Percentiles rank a stretch among this genome's conserved stretches.
These are phyloP conservation scores for Fraxinus dipetala DNA, from an alignment of 305 asterid species.

Conservation along the genomic window DNA sequence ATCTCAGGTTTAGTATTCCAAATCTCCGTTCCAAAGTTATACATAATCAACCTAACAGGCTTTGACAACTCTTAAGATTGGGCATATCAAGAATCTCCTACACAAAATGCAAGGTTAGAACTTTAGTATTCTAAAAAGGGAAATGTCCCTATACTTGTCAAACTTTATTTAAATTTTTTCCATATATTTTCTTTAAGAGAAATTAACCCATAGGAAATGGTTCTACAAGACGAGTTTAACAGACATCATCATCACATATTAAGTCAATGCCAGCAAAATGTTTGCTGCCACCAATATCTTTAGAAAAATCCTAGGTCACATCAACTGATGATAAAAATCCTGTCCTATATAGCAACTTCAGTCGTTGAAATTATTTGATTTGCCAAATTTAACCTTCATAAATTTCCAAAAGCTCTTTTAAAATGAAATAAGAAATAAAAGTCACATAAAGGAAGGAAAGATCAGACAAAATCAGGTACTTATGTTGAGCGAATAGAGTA, in stretches of 20 bases:
- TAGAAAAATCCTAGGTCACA: background rate
- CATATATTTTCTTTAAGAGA: background rate
- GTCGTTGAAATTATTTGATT: background rate
- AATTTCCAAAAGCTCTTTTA: background rate
- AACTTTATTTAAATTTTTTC: background rate
- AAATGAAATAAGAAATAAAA: background rate
- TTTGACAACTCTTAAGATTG: background rate
- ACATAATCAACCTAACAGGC: background rate
- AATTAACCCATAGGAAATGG: background rate
- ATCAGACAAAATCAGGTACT: background rate
- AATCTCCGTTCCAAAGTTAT: background rate
- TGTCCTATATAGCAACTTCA: background rate
- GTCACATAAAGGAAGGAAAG: background rate
- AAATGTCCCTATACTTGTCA: background rate
- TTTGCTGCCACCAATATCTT: background rate
- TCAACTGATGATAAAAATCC: background rate
- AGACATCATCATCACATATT: background rate
- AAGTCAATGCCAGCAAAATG: background rate
- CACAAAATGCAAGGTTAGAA: background rate
- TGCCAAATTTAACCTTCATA: background rate
- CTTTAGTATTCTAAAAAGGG: background rate
- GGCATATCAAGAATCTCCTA: background rate
- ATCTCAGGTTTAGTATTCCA: background rate
- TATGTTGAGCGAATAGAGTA: no score
- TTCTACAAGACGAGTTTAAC: background rate